Evolutionary conservation across 371 early-diverging fungal genomes (phyloP).

Genomic region (Actinomucor elegans): DNA sequence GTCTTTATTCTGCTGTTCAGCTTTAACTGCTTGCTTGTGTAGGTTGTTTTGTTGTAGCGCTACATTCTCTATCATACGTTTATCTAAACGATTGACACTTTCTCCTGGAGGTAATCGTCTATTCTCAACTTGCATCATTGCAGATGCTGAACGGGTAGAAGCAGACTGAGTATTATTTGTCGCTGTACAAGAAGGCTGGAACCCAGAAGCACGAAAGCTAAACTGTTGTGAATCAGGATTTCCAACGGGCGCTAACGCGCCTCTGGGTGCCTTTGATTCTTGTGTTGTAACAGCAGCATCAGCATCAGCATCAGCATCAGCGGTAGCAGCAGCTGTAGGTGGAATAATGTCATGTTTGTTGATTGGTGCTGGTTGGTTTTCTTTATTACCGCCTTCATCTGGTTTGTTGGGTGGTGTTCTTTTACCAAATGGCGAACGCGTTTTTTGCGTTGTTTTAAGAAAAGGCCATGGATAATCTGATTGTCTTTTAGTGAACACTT

Average conservation of each 20-base stretch:
- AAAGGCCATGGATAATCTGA: slow-evolving; percentile 33
- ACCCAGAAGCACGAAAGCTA: slow-evolving; percentile 20
- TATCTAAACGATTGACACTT: slow-evolving; percentile 28
- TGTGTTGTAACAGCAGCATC: not conserved
- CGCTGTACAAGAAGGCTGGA: slow-evolving; percentile 16
- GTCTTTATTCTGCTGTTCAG: slow-evolving; percentile 8
- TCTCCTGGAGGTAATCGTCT: slow-evolving; percentile 23
- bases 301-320: not conserved
- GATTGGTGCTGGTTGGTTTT: not conserved
- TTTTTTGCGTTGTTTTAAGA: slow-evolving; percentile 18
- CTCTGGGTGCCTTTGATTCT: slow-evolving; percentile 1
- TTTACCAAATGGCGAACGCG: slow-evolving; percentile 30
- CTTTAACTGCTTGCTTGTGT: slow-evolving; percentile 5
- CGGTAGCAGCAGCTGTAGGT: too few species aligned
- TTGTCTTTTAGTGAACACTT: slow-evolving; percentile 2
- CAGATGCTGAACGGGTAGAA: slow-evolving; percentile 12
- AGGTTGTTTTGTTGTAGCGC: slow-evolving; percentile 6
- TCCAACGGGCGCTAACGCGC: not conserved
- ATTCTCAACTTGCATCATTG: slow-evolving; percentile 5
- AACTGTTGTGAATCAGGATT: slow-evolving; percentile 9
- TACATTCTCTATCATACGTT: slow-evolving; percentile 33
- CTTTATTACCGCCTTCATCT: too few species aligned
- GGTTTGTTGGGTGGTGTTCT: not conserved
- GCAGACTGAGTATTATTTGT: slow-evolving; percentile 9
- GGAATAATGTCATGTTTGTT: too few species aligned